Evolutionary conservation across 1,139 yeast genomes (phyloP), one percentile per base, ranked within the genome.

Genomic region (Candida anutae): DNA sequence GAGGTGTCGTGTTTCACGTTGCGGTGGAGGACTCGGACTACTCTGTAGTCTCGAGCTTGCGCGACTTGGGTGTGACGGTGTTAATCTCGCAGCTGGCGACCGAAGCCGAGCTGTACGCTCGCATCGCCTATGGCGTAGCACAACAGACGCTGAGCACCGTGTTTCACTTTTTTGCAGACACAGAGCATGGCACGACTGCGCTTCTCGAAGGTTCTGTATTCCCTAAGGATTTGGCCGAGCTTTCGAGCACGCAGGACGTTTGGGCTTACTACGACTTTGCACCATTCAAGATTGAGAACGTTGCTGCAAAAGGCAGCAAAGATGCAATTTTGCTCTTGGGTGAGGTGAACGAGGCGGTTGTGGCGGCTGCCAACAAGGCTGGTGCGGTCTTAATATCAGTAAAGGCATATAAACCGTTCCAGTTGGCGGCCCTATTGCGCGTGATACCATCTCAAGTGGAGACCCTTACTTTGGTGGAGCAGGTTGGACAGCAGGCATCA

Each of bases 371-470:
- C 21, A 48, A 61, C 22, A 53, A 65, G 15, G 47, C 55, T 28
- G 54, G 62, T 24, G 61, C 67, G 10, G 72, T 78, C 16, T 46
- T 82, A 23, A 55, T 81, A 22, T 59, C 74, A 5, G 62, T 83
- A 27, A 73, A 79, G 23, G 69, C 74, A 16, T 80, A 79, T 57
- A 69, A 81, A 43, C 95, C 95, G 10, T 82, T 85, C 60, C 59
- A 69, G 36, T 55, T 78, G 29, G 53, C 55, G 10, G 52, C 58
- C 13, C 60, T 85, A 24, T 58, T 78, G 28, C 46, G 61, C 3
- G 46, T 58, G 2, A 47, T 84, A 22, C 90, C 94, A 16, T 39
- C 66, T 1, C 50, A 74, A 1, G 71, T 79, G 21, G 64, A 64
- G 29, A 64, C 72, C 16, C 58, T 88, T 30, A 77, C 79, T 2